Conservation (phyloP, 441 rosid species). For the Eruca vesicaria region DNA sequence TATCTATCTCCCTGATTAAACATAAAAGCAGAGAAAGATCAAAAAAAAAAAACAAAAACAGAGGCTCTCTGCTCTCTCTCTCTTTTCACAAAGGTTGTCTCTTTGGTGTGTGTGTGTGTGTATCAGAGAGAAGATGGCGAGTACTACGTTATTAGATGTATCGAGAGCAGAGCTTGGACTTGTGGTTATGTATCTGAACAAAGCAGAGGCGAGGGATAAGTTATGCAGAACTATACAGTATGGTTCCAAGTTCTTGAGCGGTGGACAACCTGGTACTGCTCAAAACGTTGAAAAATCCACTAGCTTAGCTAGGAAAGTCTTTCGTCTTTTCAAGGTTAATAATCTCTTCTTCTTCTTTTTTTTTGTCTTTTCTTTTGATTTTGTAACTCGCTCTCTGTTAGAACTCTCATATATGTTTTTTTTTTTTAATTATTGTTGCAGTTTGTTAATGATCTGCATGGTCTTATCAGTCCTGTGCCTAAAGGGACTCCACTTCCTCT, state of each 20-base stretch:
- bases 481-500: constrained; percentile 89
- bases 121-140: constrained; percentile 38
- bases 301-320: constrained; percentile 90
- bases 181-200: constrained; percentile 57
- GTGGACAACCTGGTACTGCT: constrained; percentile 84
- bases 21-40: background rate
- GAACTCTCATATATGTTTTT: background rate
- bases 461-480: constrained; percentile 80
- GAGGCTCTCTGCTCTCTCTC: constrained; percentile 1
- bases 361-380: background rate
- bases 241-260: constrained; percentile 83
- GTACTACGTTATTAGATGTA: constrained; percentile 50
- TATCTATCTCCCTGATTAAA: constrained; percentile 22
- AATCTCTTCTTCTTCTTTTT: background rate
- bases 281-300: constrained; percentile 91
- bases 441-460: constrained; percentile 93
- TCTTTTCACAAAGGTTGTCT: background rate
- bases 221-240: constrained; percentile 75
- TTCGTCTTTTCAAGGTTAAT: constrained; percentile 83
- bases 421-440: constrained; percentile 32
- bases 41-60: background rate
- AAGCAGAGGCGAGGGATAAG: constrained; percentile 80
- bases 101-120: background rate
- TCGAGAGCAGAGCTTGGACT: constrained; percentile 69
- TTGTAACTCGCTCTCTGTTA: background rate